Base-by-base conservation (phyloP, 441 rosid species). In the Daphne laureola region DNA sequence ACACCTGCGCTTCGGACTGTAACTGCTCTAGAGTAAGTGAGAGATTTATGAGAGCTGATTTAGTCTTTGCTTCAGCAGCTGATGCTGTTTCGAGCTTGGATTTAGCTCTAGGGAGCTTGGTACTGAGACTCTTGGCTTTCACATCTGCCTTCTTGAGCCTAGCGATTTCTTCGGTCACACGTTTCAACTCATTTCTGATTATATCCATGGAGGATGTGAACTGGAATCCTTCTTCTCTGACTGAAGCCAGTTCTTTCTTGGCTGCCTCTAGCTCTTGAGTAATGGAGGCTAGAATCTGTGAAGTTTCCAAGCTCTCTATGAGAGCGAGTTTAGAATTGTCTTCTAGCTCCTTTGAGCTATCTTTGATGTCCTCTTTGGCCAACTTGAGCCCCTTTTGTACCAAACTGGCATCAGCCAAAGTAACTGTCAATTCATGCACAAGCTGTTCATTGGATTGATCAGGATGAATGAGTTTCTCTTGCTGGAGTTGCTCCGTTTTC, bases 31-130 rank as follows among this genome's bases (percentile, higher is more conserved):
- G 75, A 2, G 83, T 79, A 36, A 66, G 59, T 0, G 74, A 64
- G 41, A 88, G 75, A 55, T 80, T 75, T 47, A 65, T 65, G 3
- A 68, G 73, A 14, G 77, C 58, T 45, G 67, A 74, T 51, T 62
- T 69, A 36, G 86, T 75, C 73, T 79, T 81, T 56, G 57, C 77
- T 66, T 74, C 83, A 5, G 70, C 73, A 27, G 67, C 67, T 48
- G 73, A 62, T 0, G 67, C 80, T 3, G 77, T 54, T 71, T 80
- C 87, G 53, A 79, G 18, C 57, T 70, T 73, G 46, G 70, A 70
- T 64, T 81, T 85, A 13, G 70, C 86, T 60, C 80, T 75, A 17
- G 83, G 84, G 59, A 85, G 72, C 81, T 88, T 85, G 1, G 86
- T 51, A 15, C 81, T 81, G 56, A 83, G 79, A 43, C 55, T 76